Evolutionary conservation across 495 filamentous ascomycete species (phyloP), one percentile per base, ranked within the genome.

Genomic region (Penicillium malachiteum): DNA sequence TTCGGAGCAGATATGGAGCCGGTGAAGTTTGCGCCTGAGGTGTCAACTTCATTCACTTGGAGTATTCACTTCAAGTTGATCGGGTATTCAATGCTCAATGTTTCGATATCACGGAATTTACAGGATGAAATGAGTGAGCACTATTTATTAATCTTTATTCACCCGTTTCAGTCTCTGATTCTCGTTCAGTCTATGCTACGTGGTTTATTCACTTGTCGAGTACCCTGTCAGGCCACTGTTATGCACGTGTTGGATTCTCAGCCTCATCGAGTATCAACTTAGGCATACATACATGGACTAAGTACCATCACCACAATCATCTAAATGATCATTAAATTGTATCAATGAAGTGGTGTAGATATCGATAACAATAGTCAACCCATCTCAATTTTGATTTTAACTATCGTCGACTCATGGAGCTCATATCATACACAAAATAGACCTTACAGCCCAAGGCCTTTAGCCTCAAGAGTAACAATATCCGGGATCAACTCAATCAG

Each of bases 401-500:
- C 1, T 37, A 37, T 37, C 34, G 12, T 37, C 8, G 5, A 37
- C 12, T 46, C 10, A 37, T 26, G 12, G 32, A 38, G 48, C 37
- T 53, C 42, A 11, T 47, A 48, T 55, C 18, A 44, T 55, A 55
- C 31, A 18, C 3, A 14, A 31, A 32, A 43, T 14, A 14, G 9
- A 10, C 7, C n/a, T 41, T 64, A 80, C 81, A 90, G 7, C 63
- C 84, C 38, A 84, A 76, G 60, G 77, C 69, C 71, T 84, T 86
- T 70, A 54, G 82, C 62, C 72, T 85, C 82, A 26, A 65, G 52
- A 14, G 79, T 74, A 17, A 87, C 79, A 59, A 78, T 78, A 8
- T 73, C 68, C 4, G 81, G 73, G 42, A 89, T 71, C 50, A 81
- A 72, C 7, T 84, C 84, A 66, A 81, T 66, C 59, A 91, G 46